Base-by-base conservation (phyloP, 2,329 filamentous ascomycete species). In the Colletotrichum filicis region DNA sequence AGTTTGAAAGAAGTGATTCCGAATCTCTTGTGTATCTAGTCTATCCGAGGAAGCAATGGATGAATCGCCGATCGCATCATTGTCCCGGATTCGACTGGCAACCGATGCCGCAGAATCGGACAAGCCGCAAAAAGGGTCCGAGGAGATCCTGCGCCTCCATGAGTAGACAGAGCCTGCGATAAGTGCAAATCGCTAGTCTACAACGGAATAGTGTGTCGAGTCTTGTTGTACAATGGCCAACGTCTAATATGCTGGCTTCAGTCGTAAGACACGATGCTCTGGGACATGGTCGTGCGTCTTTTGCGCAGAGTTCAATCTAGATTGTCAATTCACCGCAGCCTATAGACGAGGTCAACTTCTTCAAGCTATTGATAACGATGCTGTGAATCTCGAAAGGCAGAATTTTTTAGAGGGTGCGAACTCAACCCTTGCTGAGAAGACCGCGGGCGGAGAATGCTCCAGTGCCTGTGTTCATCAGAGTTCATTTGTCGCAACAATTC, bases 101-200 rank as follows among this genome's bases (percentile, higher is more conserved):
- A 42, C 60, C 24, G 67, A 70, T 42, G 28, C 30, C 14, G 35
- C 30, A 24, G 61, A 70, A 1, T 28, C 55, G 3, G 19, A 26
- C 8, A 53, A 42, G 12, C 42, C 55, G 2, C 3, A 28, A 2
- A 66, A 70, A 22, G 9, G 55, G 46, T 9, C 30, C 37, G 32
- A 16, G 55, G 59, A 2, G 42, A 66, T 30, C 42, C 55, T 42
- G 49, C 63, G n/a, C 67, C 28, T 3, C 67, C 67, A 30, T 14
- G 72, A 22, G 68, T 71, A 22, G 68, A 49, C n/a, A 61, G 63
- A 35, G 77, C 77, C 6, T 79, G 77, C 35, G 77, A 79, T 68
- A 76, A 77, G 7, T 78, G 77, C 69, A 78, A 78, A 67, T 65
- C 74, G 77, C 78, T 22, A 74, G 68, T 9, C 19, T n/a, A 9